Base-by-base conservation (phyloP, 345 rosid genomes). In the Salix koriyanagi region DNA sequence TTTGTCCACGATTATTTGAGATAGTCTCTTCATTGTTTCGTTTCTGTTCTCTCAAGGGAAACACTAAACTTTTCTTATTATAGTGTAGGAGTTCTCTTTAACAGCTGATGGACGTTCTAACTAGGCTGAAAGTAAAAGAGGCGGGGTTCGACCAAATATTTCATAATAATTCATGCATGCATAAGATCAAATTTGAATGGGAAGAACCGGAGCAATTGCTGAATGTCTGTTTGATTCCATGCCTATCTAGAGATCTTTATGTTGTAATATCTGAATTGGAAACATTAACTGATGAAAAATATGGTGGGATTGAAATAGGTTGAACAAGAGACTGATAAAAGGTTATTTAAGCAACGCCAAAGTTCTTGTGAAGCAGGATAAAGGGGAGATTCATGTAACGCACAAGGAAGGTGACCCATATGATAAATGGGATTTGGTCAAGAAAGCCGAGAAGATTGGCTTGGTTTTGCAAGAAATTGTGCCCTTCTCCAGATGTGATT, bases 401-500 rank as follows among this genome's bases (percentile, higher is more conserved):
- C 79, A 85, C 79, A 82, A 85, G 73, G 79, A 77, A 48, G 83
- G 83, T 19, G 76, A 77, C 11, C 83, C 85, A 34, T 82, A 85
- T 6, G 46, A 75, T 61, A 77, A 75, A 78, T 82, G 88, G 88
- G 79, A 54, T 30, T 42, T 85, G 68, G 85, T 72, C 58, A 80
- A 70, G 76, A 79, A 77, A 69, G 88, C 82, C 37, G 76, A 73
- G 56, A 80, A 80, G 77, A 72, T 70, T 6, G 85, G 84, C 46
- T 76, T 85, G 70, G 66, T 12, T 75, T 62, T 72, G 50, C 28
- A 50, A 15, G 65, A 70, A 6, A 71, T 14, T 71, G 76, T 82
- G 10, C 81, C 79, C 19, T 82, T 84, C 75, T 52, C 34, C 69
- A 79, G 48, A 56, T 5, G 52, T 62, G 83, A 82, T 34, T 81